These are phyloP conservation scores for Pisolithus thermaeus DNA, from an alignment of 1,284 basidiomycete genomes.

Conservation along the genomic window DNA sequence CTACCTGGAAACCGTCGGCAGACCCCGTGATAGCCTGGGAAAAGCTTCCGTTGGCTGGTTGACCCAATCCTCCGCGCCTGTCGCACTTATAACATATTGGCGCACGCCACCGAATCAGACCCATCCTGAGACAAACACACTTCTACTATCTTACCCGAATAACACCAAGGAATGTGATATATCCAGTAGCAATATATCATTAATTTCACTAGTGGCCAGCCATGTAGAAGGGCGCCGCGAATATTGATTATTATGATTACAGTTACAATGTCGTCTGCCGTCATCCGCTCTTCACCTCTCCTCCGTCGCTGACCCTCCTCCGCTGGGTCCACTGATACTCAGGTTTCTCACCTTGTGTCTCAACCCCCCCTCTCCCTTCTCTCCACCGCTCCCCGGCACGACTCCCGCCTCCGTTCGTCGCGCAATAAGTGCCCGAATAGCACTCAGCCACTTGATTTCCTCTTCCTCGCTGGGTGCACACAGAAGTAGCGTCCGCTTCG, in stretches of 20 bases:
- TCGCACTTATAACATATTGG: constrained; percentile 14
- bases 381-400: constrained; percentile 26
- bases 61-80: constrained; percentile 26
- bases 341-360: constrained; percentile 40
- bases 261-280: constrained; percentile 21
- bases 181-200: neutral
- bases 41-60: constrained; percentile 15
- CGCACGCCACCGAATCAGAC: constrained; percentile 28
- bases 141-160: neutral
- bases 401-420: constrained; percentile 51
- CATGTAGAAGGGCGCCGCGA: constrained; percentile 10
- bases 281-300: constrained; percentile 12
- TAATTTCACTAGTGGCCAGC: neutral
- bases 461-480: constrained; percentile 97
- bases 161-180: neutral
- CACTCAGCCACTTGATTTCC: constrained; percentile 97
- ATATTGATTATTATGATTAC: constrained; percentile 5
- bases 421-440: constrained; percentile 85
- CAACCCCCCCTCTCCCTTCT: constrained; percentile 24
- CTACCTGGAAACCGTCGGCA: constrained; percentile 4
- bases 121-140: constrained; percentile 18
- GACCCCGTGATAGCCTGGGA: constrained; percentile 15
- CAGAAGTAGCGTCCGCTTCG: constrained; percentile 82
- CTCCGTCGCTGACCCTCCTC: constrained; percentile 17
- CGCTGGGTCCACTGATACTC: constrained; percentile 32